Evolutionary conservation across 768 basidiomycete species (phyloP).

Genomic region (Podaxis pistillaris): DNA sequence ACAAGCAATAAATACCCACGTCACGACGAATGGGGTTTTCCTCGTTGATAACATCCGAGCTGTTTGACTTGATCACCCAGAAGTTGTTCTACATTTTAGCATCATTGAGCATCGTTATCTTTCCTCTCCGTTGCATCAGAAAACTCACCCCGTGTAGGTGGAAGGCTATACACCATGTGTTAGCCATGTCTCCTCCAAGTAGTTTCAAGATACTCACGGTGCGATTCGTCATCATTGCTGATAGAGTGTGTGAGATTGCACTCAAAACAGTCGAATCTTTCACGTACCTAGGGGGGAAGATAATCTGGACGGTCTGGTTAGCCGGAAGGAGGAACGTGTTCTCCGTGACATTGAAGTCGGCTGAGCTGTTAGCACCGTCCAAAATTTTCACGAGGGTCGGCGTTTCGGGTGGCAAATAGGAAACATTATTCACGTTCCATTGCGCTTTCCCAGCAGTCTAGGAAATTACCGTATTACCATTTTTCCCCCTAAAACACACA

Average conservation of each 20-base stretch:
- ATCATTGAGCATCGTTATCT: not conserved
- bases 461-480: not conserved
- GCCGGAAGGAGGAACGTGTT: constrained; percentile 25
- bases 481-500: not conserved
- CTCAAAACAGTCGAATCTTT: not conserved
- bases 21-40: constrained; percentile 45
- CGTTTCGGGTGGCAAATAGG: constrained; percentile 24
- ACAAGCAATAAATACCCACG: constrained; percentile 12
- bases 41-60: constrained; percentile 28
- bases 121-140: not conserved
- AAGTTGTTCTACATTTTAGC: constrained; percentile 31
- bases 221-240: constrained; percentile 18
- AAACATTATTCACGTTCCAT: constrained; percentile 31
- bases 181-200: not conserved
- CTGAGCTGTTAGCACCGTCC: constrained; percentile 16
- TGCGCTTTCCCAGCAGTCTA: constrained; percentile 17
- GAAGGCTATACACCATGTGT: constrained; percentile 24
- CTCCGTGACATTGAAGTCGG: constrained; percentile 24
- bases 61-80: constrained; percentile 37
- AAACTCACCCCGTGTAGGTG: constrained; percentile 29
- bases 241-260: not conserved
- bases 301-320: constrained; percentile 26
- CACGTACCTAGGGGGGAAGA: constrained; percentile 21
- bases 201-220: not conserved
- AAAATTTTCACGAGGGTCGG: constrained; percentile 28